Evolutionary conservation across 345 rosid genomes (phyloP).

Genomic region (Populus deltoides): DNA sequence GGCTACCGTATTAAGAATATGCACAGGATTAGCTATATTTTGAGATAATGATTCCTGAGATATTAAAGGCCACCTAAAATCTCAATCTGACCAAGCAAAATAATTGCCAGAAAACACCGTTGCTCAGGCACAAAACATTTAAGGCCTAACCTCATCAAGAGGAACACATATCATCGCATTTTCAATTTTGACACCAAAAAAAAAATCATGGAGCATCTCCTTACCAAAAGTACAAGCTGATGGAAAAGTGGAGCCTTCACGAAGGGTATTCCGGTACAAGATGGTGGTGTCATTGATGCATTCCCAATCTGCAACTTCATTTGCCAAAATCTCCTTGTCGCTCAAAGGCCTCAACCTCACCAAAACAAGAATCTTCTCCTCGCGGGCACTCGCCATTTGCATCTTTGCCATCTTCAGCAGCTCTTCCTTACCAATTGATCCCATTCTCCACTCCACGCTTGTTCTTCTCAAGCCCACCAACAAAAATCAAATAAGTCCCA

Average conservation of each 20-base stretch:
- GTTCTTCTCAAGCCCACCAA: slow-evolving; percentile 23
- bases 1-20: background rate
- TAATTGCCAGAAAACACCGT: background rate
- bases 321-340: slow-evolving; percentile 68
- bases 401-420: slow-evolving; percentile 66
- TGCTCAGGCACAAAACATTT: background rate
- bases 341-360: slow-evolving; percentile 94
- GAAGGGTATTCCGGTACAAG: slow-evolving; percentile 83
- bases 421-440: slow-evolving; percentile 74
- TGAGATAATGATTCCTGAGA: background rate
- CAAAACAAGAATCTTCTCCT: slow-evolving; percentile 87
- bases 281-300: slow-evolving; percentile 82
- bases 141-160: background rate
- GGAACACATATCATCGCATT: background rate
- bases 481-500: slow-evolving; percentile 25
- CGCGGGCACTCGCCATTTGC: slow-evolving; percentile 53
- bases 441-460: slow-evolving; percentile 48
- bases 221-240: slow-evolving; percentile 87
- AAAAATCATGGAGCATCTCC: slow-evolving; percentile 8
- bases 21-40: background rate
- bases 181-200: background rate
- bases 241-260: slow-evolving; percentile 94
- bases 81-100: background rate
- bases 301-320: slow-evolving; percentile 94
- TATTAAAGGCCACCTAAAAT: background rate